phyloP scores from a whole-genome alignment of 2,329 filamentous ascomycete species.

The Scytalidium sp. region DNA sequence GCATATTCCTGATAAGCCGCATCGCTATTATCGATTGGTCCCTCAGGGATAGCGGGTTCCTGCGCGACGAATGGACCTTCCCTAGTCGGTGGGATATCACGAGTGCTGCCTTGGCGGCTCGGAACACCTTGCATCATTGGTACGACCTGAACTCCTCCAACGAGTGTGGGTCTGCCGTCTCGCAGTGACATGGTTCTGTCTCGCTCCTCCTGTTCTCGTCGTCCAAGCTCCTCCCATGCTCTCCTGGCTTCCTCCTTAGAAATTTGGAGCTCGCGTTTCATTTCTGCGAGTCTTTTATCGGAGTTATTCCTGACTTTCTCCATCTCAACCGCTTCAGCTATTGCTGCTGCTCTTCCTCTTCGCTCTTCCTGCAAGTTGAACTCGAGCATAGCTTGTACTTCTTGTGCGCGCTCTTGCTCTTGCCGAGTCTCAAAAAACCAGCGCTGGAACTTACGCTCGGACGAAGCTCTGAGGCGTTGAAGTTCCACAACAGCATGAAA shows the following conservation, averaged over 20 bases:
- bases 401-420: slow-evolving; percentile 81
- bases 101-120: slow-evolving; percentile 46
- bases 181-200: slow-evolving; percentile 83
- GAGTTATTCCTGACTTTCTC: slow-evolving; percentile 67
- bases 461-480: slow-evolving; percentile 88
- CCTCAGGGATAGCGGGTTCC: slow-evolving; percentile 14
- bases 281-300: slow-evolving; percentile 79
- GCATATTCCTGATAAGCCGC: slow-evolving; percentile 22
- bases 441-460: slow-evolving; percentile 94
- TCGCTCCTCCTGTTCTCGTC: slow-evolving; percentile 88
- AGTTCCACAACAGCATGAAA: slow-evolving; percentile 98
- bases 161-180: slow-evolving; percentile 81
- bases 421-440: slow-evolving; percentile 97
- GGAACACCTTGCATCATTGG: slow-evolving; percentile 77
- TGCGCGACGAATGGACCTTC: slow-evolving; percentile 36
- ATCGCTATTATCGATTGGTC: slow-evolving; percentile 18
- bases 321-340: slow-evolving; percentile 62
- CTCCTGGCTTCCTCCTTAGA: slow-evolving; percentile 93
- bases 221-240: slow-evolving; percentile 95
- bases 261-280: slow-evolving; percentile 89
- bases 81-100: slow-evolving; percentile 38
- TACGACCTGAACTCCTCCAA: slow-evolving; percentile 92
- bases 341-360: slow-evolving; percentile 63
- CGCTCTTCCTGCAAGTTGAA: slow-evolving; percentile 72
- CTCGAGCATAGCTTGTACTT: slow-evolving; percentile 79